phyloP scores from a whole-genome alignment of 768 basidiomycete species.

The Agrocybe chaxingu region DNA sequence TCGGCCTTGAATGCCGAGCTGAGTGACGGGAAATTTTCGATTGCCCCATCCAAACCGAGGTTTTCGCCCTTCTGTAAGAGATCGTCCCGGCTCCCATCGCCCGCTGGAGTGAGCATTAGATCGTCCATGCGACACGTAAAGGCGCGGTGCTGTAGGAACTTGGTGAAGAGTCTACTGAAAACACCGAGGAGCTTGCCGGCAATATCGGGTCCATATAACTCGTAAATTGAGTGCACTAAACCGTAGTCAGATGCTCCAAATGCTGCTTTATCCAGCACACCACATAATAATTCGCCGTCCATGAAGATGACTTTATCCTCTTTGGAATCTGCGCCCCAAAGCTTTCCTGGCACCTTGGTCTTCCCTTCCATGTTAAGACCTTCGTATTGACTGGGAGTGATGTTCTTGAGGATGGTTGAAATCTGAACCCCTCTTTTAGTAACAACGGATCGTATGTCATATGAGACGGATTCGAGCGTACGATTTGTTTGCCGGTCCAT shows the following conservation, averaged over 20 bases:
- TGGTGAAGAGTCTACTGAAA: conserved; percentile 92
- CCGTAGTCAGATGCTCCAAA: conserved; percentile 96
- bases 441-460: not conserved
- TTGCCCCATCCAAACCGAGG: conserved; percentile 83
- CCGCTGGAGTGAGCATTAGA: conserved; percentile 81
- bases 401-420: conserved; percentile 89
- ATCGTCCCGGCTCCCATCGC: conserved; percentile 65
- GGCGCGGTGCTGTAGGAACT: conserved; percentile 93
- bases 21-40: conserved; percentile 86
- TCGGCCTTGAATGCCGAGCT: conserved; percentile 46
- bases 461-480: conserved; percentile 34
- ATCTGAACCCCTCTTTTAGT: conserved; percentile 52
- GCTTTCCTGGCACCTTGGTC: conserved; percentile 83
- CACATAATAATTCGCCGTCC: conserved; percentile 90
- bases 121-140: conserved; percentile 99
- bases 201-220: conserved; percentile 85
- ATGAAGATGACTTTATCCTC: conserved; percentile 89
- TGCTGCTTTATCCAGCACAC: conserved; percentile 95
- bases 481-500: conserved; percentile 99
- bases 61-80: conserved; percentile 65
- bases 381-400: conserved; percentile 74
- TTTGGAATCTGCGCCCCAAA: conserved; percentile 79
- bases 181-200: conserved; percentile 93
- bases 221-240: conserved; percentile 95
- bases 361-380: conserved; percentile 85